phyloP scores from a whole-genome alignment of 2,329 filamentous ascomycete species.

The Apiospora hydei region DNA sequence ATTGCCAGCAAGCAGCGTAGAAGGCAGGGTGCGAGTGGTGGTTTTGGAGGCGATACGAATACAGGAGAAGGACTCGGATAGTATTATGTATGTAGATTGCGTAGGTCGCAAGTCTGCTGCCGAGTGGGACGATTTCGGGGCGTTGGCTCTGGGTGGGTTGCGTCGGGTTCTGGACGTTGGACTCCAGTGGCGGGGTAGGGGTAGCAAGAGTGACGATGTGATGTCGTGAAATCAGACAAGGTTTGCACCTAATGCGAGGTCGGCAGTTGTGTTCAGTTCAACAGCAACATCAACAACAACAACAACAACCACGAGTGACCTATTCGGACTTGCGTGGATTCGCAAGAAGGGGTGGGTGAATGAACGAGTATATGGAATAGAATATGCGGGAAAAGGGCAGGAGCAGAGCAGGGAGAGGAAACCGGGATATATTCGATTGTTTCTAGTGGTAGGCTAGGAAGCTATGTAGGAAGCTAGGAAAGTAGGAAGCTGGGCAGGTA shows the following conservation, averaged over 20 bases:
- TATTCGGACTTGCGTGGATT: not conserved
- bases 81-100: not conserved
- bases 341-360: not conserved
- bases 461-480: not conserved
- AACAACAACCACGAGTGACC: no score
- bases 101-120: not conserved
- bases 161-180: not conserved
- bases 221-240: constrained; percentile 12
- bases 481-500: not conserved
- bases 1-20: not conserved
- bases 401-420: not conserved
- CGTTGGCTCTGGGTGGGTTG: constrained; percentile 2
- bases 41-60: not conserved
- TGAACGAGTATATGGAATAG: not conserved
- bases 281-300: not conserved
- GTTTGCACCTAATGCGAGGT: not conserved
- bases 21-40: not conserved
- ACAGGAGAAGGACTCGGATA: not conserved
- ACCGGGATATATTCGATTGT: not conserved
- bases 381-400: not conserved
- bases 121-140: constrained; percentile 3
- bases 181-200: constrained; percentile 12
- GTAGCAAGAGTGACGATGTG: constrained; percentile 13
- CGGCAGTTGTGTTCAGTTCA: not conserved
- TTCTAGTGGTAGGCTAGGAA: not conserved